Conservation (phyloP, 2,329 filamentous ascomycete species). For the Cladorrhinum sp. region DNA sequence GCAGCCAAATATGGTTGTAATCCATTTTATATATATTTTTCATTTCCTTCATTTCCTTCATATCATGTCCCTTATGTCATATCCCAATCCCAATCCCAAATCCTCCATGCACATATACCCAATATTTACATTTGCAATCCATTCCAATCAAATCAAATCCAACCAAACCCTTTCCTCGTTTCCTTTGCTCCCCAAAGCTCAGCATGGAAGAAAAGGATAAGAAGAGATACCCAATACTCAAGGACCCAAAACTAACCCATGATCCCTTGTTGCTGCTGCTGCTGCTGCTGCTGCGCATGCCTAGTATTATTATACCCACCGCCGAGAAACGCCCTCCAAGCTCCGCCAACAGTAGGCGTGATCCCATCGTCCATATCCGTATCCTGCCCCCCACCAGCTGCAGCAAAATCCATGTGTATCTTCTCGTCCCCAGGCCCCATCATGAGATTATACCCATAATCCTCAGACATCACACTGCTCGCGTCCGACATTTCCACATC, state of each 20-base stretch:
- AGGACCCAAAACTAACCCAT: no score
- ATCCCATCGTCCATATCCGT: constrained; percentile 32
- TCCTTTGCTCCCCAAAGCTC: no score
- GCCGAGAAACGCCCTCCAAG: background rate
- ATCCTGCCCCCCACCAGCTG: constrained; percentile 20
- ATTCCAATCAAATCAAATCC: no score
- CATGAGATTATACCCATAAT: background rate
- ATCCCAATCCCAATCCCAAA: background rate
- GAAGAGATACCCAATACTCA: no score
- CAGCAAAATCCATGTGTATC: constrained; percentile 23
- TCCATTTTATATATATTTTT: no score
- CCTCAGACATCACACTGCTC: constrained; percentile 37
- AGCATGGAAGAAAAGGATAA: background rate
- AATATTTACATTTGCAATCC: background rate
- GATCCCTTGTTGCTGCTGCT: background rate
- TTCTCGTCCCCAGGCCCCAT: constrained; percentile 8
- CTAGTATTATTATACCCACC: background rate
- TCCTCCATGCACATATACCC: background rate
- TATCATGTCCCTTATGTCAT: background rate
- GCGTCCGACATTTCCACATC: constrained; percentile 53
- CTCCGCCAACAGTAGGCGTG: constrained; percentile 37
- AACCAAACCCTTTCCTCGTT: no score
- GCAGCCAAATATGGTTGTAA: no score
- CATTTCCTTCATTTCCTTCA: background rate
- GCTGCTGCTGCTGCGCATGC: background rate